Evolutionary conservation across 1,139 yeast genomes (phyloP), one percentile per base, ranked within the genome.

Genomic region (Yamadazyma conglobata): DNA sequence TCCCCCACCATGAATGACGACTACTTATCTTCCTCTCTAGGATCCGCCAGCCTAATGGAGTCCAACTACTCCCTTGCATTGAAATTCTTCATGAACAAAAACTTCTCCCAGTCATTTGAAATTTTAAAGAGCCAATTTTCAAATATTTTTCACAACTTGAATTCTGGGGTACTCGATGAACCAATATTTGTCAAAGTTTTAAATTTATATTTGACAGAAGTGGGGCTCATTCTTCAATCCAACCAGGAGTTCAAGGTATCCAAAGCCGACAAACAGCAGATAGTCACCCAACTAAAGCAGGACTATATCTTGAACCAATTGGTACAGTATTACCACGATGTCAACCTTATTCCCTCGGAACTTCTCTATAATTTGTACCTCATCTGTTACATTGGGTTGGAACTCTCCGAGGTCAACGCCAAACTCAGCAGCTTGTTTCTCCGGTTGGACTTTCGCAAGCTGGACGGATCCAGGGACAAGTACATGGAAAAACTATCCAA

Each of bases 51-150:
- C 24, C 22, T 43, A 7, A 33, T 44, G 19, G 48, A 44, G 24
- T 36, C 33, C 17, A 37, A 36, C 24, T 68, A 64, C 40, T 54
- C 57, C 31, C 43, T 66, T 25, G 60, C 73, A 0, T 45, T 64
- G 32, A 68, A 67, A 46, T 54, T 55, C 33, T 68, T 68, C 42
- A 55, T 61, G 44, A 65, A 63, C 42, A 63, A 58, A 44, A 56
- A 62, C 38, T 59, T 66, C 29, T 48, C 44, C 5, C 51, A 53
- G 30, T 64, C 73, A 5, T 66, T 50, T 39, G 53, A 42, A 15
- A 43, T 64, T 12, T 48, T 56, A 15, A 46, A 44, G 24, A 43
- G 48, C 27, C 45, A 63, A 24, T 60, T 55, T 36, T 39, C 39
- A 11, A 38, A 39, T 9, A 37, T 56, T 10, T 50, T 56, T 31